phyloP scores from a whole-genome alignment of 1,139 yeast genomes.

The Saccharomyces hybrid region DNA sequence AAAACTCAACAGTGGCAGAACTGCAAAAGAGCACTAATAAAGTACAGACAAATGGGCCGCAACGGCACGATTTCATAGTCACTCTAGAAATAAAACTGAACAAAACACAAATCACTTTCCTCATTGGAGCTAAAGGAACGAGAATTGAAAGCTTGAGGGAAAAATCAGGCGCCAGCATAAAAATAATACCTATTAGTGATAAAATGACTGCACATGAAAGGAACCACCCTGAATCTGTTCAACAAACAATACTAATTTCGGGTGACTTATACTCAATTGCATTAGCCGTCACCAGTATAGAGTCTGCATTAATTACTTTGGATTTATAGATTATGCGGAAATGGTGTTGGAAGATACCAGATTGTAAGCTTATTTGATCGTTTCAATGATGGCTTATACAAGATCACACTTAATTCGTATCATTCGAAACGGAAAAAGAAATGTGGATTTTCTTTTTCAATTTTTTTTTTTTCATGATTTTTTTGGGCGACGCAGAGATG shows the following conservation, averaged over 20 bases:
- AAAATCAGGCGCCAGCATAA: constrained; percentile 26
- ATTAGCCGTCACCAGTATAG: constrained; percentile 21
- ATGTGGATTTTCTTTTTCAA: background rate
- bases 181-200: constrained; percentile 29
- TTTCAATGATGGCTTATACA: background rate
- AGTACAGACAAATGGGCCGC: background rate
- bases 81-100: constrained; percentile 18
- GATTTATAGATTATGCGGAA: background rate
- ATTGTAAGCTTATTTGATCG: background rate
- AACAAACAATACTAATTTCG: constrained; percentile 29
- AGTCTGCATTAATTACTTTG: background rate
- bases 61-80: background rate
- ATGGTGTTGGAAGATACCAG: background rate
- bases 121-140: constrained; percentile 32
- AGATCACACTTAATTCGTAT: background rate
- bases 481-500: background rate
- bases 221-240: constrained; percentile 10
- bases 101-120: constrained; percentile 29
- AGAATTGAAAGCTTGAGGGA: constrained; percentile 27
- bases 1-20: background rate
- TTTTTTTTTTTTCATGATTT: background rate
- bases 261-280: constrained; percentile 24
- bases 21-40: background rate
- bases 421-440: constrained; percentile 1
- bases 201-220: constrained; percentile 11